A percentile compares a stretch with the other conserved stretches of the same genome.
These are phyloP conservation scores for Peronosclerospora sorghi DNA, from an alignment of 352 stramenopile genomes.

Conservation along the genomic window DNA sequence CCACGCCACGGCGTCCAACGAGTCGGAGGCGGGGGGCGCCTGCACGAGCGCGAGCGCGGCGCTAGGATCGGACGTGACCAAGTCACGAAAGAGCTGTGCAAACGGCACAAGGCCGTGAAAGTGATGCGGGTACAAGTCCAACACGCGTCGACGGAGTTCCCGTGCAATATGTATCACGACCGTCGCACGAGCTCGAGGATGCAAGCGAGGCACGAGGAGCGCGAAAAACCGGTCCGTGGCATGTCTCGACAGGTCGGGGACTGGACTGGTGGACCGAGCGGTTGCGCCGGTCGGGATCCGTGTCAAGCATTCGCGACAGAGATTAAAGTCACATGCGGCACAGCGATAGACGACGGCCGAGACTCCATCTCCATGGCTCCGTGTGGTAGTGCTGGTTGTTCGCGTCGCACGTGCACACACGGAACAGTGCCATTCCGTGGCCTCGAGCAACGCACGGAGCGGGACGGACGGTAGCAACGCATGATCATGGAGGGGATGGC, in stretches of 20 bases:
- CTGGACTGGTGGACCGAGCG: slow-evolving; percentile 1
- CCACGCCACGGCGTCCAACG: slow-evolving; percentile 20
- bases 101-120: slow-evolving; percentile 28
- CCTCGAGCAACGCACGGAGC: slow-evolving; percentile 19
- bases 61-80: slow-evolving; percentile 22
- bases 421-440: slow-evolving; percentile 29
- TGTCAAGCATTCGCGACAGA: slow-evolving; percentile 52
- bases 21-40: slow-evolving; percentile 12
- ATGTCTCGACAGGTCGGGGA: slow-evolving; percentile 6
- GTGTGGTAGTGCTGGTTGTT: slow-evolving; percentile 5
- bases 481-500: slow-evolving; percentile 35
- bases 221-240: slow-evolving; percentile 27
- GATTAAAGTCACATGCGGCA: slow-evolving; percentile 39
- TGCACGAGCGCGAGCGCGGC: slow-evolving; percentile 28
- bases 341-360: slow-evolving; percentile 32
- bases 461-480: slow-evolving; percentile 21
- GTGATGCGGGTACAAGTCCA: slow-evolving; percentile 46
- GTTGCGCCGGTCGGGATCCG: slow-evolving; percentile 40
- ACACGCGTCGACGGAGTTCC: slow-evolving; percentile 33
- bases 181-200: slow-evolving; percentile 1
- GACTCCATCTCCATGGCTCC: slow-evolving; percentile 7
- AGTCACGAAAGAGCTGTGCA: slow-evolving; percentile 31
- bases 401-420: slow-evolving; percentile 30
- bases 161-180: slow-evolving; percentile 31
- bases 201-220: slow-evolving; percentile 21